These are phyloP conservation scores for Schrenkiella parvula DNA, from an alignment of 345 rosid genomes.

Conservation along the genomic window DNA sequence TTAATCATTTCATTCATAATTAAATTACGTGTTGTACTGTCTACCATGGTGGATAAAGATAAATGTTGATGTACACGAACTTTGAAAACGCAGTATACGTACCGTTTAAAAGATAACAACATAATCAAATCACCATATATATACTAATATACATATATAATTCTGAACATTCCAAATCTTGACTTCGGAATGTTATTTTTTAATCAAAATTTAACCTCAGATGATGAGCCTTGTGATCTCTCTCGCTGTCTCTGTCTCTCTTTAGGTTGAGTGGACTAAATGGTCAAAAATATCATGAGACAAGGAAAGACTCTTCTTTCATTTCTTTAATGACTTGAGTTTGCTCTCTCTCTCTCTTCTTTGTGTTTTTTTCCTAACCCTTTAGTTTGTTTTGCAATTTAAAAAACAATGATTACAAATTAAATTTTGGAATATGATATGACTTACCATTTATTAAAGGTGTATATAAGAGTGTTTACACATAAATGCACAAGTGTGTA, in stretches of 20 bases:
- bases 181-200: not conserved
- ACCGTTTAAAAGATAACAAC: constrained; percentile 7
- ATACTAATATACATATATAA: not conserved
- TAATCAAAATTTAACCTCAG: not conserved
- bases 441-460: not conserved
- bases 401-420: not conserved
- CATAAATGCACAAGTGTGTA: not conserved
- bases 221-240: constrained; percentile 1
- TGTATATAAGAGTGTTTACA: not conserved
- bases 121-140: not conserved
- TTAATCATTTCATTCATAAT: not conserved
- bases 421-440: not conserved
- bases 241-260: not conserved
- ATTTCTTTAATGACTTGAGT: not conserved
- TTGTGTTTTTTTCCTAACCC: not conserved
- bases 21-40: constrained; percentile 14
- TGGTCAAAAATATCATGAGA: constrained; percentile 20
- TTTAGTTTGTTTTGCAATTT: not conserved
- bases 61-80: not conserved
- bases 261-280: not conserved
- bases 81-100: constrained; percentile 3
- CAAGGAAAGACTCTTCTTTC: constrained; percentile 11
- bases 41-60: constrained; percentile 18
- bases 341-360: not conserved
- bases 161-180: not conserved